Percentiles rank a stretch among this genome's conserved stretches.
These are phyloP conservation scores for Pouteria glomerata DNA, from an alignment of 148 eudicot species.

Conservation along the genomic window DNA sequence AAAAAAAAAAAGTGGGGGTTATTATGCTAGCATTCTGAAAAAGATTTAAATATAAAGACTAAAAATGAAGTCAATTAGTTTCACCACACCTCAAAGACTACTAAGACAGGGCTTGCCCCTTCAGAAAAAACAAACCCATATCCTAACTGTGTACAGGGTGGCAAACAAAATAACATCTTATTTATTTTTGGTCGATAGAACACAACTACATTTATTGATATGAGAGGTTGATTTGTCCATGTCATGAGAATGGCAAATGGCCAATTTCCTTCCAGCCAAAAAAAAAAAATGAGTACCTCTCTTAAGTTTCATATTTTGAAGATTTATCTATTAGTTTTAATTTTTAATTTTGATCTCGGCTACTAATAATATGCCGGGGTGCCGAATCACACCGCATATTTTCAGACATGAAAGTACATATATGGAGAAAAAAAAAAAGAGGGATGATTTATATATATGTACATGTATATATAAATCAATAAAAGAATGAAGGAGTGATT, in stretches of 20 bases:
- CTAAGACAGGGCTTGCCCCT: no score
- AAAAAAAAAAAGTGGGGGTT: no score
- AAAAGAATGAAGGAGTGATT: neutral
- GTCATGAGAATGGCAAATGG: neutral
- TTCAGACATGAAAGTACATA: neutral
- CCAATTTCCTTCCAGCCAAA: neutral
- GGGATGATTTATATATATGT: neutral
- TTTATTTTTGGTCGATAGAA: no score
- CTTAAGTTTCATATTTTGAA: neutral
- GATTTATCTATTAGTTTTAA: neutral
- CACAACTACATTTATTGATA: neutral
- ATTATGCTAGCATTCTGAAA: neutral
- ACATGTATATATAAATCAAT: neutral
- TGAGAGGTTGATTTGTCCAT: neutral
- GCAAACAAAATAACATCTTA: neutral
- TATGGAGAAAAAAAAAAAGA: no score
- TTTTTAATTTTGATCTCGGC: neutral
- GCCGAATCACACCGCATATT: neutral
- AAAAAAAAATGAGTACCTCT: neutral
- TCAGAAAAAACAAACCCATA: neutral
- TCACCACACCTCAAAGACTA: neutral
- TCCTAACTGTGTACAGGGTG: neutral
- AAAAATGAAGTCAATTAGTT: neutral
- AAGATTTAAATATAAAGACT: neutral
- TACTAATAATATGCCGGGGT: no score